Percentiles rank a stretch among this genome's conserved stretches.
These are phyloP conservation scores for Exophiala mesophila DNA, from an alignment of 2,329 filamentous ascomycete species.

Conservation along the genomic window DNA sequence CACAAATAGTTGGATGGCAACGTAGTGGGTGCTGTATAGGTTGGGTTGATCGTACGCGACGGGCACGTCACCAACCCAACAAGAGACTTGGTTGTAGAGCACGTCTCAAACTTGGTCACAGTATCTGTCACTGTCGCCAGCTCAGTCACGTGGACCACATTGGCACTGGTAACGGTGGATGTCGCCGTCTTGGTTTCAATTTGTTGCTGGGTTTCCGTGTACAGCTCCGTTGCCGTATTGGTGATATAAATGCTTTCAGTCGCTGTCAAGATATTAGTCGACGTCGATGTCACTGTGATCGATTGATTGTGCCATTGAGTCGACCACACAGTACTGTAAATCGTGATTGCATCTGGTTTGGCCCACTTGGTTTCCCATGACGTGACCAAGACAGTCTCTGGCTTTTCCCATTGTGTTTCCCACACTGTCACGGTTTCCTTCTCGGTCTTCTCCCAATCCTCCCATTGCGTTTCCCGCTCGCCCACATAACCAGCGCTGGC, in stretches of 20 bases:
- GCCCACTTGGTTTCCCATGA: not conserved
- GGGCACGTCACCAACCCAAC: slow-evolving; percentile 27
- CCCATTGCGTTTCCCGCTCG: no score
- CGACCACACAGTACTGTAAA: not conserved
- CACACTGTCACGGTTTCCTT: slow-evolving; percentile 1
- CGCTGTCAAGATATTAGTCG: slow-evolving; percentile 1
- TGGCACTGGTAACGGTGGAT: slow-evolving; percentile 8
- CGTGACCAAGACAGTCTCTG: not conserved
- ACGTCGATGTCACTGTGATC: not conserved
- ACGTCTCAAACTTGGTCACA: slow-evolving; percentile 5
- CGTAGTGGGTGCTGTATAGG: slow-evolving; percentile 29
- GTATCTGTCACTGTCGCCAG: slow-evolving; percentile 10
- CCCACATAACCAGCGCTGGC: no score
- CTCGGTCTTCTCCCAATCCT: no score
- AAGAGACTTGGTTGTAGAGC: slow-evolving; percentile 4
- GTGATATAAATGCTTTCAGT: not conserved
- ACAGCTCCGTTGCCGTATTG: not conserved
- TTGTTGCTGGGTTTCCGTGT: not conserved
- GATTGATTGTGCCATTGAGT: not conserved
- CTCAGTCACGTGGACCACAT: slow-evolving; percentile 3
- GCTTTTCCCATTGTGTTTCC: not conserved
- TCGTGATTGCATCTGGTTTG: not conserved
- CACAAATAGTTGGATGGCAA: slow-evolving; percentile 35
- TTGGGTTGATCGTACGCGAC: slow-evolving; percentile 30
- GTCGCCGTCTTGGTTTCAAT: not conserved